Percentiles rank a stretch among this genome's conserved stretches.
phyloP scores from a whole-genome alignment of 2,329 filamentous ascomycete species.

The Raffaelea albimanens region DNA sequence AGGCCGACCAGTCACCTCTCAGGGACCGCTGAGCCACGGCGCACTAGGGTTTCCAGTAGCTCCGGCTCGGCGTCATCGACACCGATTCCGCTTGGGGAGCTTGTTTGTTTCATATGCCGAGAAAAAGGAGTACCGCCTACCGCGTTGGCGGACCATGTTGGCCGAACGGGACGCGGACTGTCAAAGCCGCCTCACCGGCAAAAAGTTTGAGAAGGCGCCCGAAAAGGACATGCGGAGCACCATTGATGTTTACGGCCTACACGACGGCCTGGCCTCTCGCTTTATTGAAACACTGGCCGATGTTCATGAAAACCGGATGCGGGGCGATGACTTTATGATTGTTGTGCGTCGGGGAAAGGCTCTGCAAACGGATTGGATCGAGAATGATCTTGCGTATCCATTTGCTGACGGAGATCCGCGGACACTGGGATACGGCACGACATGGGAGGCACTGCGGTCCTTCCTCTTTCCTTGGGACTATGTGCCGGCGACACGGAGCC shows the following conservation, averaged over 20 bases:
- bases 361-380: neutral
- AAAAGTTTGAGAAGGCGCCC: too few relatives aligned
- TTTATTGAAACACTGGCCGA: conserved; percentile 22
- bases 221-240: conserved; percentile 15
- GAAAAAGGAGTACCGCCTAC: conserved; percentile 11
- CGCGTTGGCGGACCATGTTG: conserved; percentile 12
- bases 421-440: conserved; percentile 11
- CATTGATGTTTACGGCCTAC: conserved; percentile 46
- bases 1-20: neutral
- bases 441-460: conserved; percentile 12
- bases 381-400: conserved; percentile 5
- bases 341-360: conserved; percentile 7
- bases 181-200: neutral
- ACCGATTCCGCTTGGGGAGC: conserved; percentile 6
- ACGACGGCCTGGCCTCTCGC: conserved; percentile 34
- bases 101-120: conserved; percentile 7
- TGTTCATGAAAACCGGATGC: conserved; percentile 10
- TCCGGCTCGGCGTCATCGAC: neutral
- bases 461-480: conserved; percentile 14
- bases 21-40: neutral
- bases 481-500: conserved; percentile 6
- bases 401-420: conserved; percentile 11
- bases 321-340: conserved; percentile 13
- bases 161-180: conserved; percentile 8
- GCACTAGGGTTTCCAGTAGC: neutral